Percentiles rank a stretch among this genome's conserved stretches.
Evolutionary conservation across 169 alveolate genomes (phyloP).

Genomic region (Plasmodium relictum): DNA sequence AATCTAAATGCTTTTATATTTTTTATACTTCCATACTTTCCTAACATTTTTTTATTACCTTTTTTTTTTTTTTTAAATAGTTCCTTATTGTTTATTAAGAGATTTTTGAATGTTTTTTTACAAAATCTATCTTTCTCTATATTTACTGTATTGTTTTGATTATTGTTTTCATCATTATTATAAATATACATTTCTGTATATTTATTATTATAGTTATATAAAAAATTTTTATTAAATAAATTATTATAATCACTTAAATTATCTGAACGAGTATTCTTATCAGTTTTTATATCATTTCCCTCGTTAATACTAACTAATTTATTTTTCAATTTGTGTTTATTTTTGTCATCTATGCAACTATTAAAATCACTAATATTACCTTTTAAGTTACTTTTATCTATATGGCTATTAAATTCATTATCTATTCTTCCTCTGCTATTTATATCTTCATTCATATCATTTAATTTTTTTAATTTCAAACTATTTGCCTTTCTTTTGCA

Average conservation of each 20-base stretch:
- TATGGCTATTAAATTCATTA: neutral
- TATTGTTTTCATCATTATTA: slow-evolving; percentile 1
- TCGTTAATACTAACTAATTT: neutral
- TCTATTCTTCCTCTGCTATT: neutral
- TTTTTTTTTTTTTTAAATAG: slow-evolving; percentile 26
- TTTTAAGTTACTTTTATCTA: neutral
- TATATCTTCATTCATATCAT: neutral
- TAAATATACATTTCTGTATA: slow-evolving; percentile 19
- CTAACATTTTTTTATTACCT: slow-evolving; percentile 6
- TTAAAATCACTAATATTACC: neutral
- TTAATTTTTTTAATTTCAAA: neutral
- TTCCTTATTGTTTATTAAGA: slow-evolving; percentile 15
- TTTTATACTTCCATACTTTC: slow-evolving; percentile 7
- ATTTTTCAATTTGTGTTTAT: neutral
- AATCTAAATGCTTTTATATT: slow-evolving; percentile 35
- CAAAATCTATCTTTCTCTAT: neutral
- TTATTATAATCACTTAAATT: slow-evolving; percentile 13
- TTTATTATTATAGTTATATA: slow-evolving; percentile 16
- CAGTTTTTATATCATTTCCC: slow-evolving; percentile 3
- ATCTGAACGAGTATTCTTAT: neutral
- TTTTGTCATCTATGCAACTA: neutral
- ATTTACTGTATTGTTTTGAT: neutral
- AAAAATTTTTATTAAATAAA: slow-evolving; percentile 7
- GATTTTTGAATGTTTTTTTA: slow-evolving; percentile 26
- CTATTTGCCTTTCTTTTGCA: neutral